Base-by-base conservation (phyloP, 2,329 filamentous ascomycete genomes). In the Colletotrichum cuscutae region DNA sequence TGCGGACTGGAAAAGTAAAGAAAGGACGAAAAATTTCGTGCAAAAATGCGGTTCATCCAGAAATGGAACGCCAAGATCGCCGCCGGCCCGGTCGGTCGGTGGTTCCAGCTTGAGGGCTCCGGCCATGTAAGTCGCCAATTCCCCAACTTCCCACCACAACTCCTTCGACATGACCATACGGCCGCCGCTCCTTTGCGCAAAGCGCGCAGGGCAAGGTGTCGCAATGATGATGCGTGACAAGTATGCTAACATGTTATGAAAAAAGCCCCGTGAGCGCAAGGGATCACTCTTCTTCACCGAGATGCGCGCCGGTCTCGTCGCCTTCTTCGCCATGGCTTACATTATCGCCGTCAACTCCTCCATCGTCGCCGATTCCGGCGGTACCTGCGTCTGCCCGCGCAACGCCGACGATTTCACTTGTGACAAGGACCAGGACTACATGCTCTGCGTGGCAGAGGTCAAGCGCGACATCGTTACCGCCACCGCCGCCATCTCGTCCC, bases 391-490 rank as follows among this genome's bases (percentile, higher is more conserved):
- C 37, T 97, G 94, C 80, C 87, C 88, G 28, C 82, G 82, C 24
- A 85, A 83, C 46, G 75, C 79, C 2, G 86, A 84, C 15, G 88
- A 91, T 77, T 86, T 85, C 12, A 79, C 87, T 37, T 93, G 91
- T 80, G 76, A 78, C 53, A 74, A 74, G 58, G 86, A 93, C 79
- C 78, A 84, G 5, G 88, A 88, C 26, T 95, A 95, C 77, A 79
- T 87, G 74, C 82, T 92, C n/a, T 95, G 93, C 80, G 82, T 86
- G 75, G 81, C 86, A 77, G 88, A 87, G 75, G 81, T 96, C 79
- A 93, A 93, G 81, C 90, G 94, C 37, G 95, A 97, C 79, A 84
- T 95, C 52, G 92, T 97, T 67, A 97, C 95, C 7, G 94, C 93
- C 12, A 97, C 95, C 5, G 94, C 95, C 57, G 94, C 94, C 67